Base-by-base conservation (phyloP, 140 eudicot genomes). In the Erigeron philadelphicus region DNA sequence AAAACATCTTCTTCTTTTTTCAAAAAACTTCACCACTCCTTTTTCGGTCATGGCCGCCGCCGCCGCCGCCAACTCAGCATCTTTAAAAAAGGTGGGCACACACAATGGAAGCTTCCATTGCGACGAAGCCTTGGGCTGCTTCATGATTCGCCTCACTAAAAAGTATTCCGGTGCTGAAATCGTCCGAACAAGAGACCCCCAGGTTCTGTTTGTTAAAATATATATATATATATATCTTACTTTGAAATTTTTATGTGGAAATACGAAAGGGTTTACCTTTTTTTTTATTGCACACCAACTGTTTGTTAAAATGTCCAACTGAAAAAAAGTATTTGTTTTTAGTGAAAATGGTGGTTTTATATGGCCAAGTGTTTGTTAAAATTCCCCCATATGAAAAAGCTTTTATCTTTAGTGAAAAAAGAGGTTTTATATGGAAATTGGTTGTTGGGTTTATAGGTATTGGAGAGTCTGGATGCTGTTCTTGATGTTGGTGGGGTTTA, bases 41-140 rank as follows among this genome's bases (percentile, higher is more conserved):
- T 74, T 79, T 53, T 52, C 87, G 21, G 76, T 55, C 58, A 85
- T 85, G 90, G 85, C 85, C 61, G 78, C 85, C 50, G 85, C 85
- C 61, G 78, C 85, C 44, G 68, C 80, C 17, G 13, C 78, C 64
- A 54, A 15, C 63, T 75, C 84, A 10, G 72, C 82, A 7, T 38
- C 86, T 49, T n/a, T 21, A 9, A 93, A 86, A 79, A 89, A 79
- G 35, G 80, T 93, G 2, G 98, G 98, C 65, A 88, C 98, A 17
- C 98, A 93, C 87, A 83, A 93, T 70, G 98, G 98, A 55, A 89
- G 94, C 86, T 93, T 93, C 76, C 98, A 93, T 75, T 89, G 98
- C 56, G 98, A 93, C 62, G 98, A 93, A 72, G 98, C 98, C 31
- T 90, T 93, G 5, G 98, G 98, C 12, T 93, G 98, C 93, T 93